Percentiles rank a stretch among this genome's conserved stretches.
Conservation (phyloP, 345 rosid genomes). For the Triadica sebifera region DNA sequence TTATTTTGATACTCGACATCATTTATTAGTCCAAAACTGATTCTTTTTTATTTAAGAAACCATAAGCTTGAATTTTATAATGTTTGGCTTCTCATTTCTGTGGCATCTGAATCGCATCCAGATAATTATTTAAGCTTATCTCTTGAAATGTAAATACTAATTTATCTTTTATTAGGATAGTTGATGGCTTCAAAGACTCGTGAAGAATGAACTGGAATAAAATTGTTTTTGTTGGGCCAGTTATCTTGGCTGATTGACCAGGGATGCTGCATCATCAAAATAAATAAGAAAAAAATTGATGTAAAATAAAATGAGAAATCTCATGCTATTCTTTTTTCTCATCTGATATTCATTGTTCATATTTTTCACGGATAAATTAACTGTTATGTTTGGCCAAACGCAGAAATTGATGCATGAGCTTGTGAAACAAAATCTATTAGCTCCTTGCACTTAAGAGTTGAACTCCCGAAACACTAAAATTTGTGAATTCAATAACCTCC, state of each 20-base stretch:
- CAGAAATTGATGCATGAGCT: neutral
- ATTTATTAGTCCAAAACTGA: neutral
- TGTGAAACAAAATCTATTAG: neutral
- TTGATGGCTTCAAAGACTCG: slow-evolving; percentile 6
- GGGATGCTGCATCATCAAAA: neutral
- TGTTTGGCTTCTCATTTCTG: neutral
- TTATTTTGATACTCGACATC: neutral
- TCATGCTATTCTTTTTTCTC: neutral
- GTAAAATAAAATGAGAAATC: neutral
- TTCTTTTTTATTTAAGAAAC: neutral
- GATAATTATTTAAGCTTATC: neutral
- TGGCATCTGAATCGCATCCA: neutral
- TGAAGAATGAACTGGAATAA: neutral
- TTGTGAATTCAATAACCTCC: too few species aligned
- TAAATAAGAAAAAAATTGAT: too few species aligned
- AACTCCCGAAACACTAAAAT: neutral
- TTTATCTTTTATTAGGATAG: neutral
- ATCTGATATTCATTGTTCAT: neutral
- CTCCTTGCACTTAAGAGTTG: neutral
- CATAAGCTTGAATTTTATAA: neutral
- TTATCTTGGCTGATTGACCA: neutral
- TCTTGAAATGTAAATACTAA: neutral
- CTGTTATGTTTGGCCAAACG: neutral
- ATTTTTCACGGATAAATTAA: neutral
- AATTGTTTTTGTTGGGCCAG: neutral